phyloP scores from a whole-genome alignment of 805 yeast genomes.

The fission yeast (Schizosaccharomyces pombe) region DNA sequence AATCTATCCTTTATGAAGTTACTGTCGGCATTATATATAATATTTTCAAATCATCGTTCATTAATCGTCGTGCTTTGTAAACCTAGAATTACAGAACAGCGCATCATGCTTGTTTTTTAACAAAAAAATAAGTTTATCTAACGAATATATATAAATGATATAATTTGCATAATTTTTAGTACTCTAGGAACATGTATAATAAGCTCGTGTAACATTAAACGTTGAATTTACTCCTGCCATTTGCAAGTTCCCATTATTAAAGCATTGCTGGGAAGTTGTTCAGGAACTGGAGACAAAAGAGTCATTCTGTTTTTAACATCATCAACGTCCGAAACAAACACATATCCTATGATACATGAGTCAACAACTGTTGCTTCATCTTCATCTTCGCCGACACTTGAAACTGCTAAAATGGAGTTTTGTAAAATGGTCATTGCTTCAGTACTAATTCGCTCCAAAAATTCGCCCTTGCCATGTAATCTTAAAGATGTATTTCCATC shows the following conservation, averaged over 20 bases:
- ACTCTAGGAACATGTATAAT: not conserved
- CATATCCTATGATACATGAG: slow-evolving; percentile 40
- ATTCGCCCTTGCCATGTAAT: not conserved
- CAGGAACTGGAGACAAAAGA: slow-evolving; percentile 69
- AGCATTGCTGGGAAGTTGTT: slow-evolving; percentile 52
- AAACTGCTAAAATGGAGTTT: slow-evolving; percentile 50
- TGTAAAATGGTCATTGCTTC: slow-evolving; percentile 27
- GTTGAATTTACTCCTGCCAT: slow-evolving; percentile 39
- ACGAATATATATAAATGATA: slow-evolving; percentile 2
- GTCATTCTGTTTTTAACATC: slow-evolving; percentile 47
- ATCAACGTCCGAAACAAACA: slow-evolving; percentile 32
- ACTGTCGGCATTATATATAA: too few relatives aligned
- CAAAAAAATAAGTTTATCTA: slow-evolving; percentile 6
- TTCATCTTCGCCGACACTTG: slow-evolving; percentile 27
- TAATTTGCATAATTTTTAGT: not conserved
- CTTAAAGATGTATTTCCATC: not conserved
- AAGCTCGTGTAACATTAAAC: not conserved
- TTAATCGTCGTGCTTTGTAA: too few relatives aligned
- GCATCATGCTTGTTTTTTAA: too few relatives aligned
- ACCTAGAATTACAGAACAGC: too few relatives aligned
- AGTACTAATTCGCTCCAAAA: slow-evolving; percentile 9
- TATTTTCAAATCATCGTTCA: too few relatives aligned
- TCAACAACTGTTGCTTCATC: slow-evolving; percentile 25
- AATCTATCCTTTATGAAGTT: too few relatives aligned
- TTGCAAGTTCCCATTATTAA: slow-evolving; percentile 56